Conservation (phyloP, 1,284 basidiomycete genomes). For the Mycena citricolor region DNA sequence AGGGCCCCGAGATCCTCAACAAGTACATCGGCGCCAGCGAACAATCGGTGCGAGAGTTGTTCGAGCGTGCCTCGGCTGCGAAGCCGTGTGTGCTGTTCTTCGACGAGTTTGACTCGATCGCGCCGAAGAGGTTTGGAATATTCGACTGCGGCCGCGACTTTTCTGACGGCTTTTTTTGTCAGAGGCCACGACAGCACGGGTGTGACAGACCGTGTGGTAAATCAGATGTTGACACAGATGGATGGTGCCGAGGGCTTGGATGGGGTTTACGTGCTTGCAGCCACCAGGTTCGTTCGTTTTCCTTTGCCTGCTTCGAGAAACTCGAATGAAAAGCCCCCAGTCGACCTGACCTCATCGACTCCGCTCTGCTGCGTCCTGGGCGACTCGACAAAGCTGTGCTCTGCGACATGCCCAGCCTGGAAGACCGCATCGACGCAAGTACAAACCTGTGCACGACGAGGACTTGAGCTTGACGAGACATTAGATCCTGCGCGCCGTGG, state of each 20-base stretch:
- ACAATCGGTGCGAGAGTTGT: slow-evolving; percentile 92
- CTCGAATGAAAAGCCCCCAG: slow-evolving; percentile 41
- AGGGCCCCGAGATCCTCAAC: slow-evolving; percentile 96
- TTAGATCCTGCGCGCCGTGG: slow-evolving; percentile 86
- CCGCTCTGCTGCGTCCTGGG: slow-evolving; percentile 92
- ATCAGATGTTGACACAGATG: slow-evolving; percentile 99
- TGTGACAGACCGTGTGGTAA: slow-evolving; percentile 98
- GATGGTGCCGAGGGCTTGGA: slow-evolving; percentile 98
- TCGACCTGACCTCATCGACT: slow-evolving; percentile 96
- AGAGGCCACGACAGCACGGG: slow-evolving; percentile 99
- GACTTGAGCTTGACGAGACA: no score
- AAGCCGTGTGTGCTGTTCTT: slow-evolving; percentile 99
- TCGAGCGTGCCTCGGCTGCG: slow-evolving; percentile 92
- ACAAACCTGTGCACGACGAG: neutral
- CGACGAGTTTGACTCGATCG: slow-evolving; percentile 99
- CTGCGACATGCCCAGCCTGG: slow-evolving; percentile 84
- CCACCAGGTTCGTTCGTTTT: slow-evolving; percentile 82
- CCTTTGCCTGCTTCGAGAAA: neutral
- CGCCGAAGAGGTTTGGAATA: slow-evolving; percentile 86
- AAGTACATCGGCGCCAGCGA: slow-evolving; percentile 99
- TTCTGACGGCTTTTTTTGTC: slow-evolving; percentile 12
- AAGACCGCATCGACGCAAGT: slow-evolving; percentile 76
- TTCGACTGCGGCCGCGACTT: neutral
- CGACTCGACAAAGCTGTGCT: slow-evolving; percentile 93
- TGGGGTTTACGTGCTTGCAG: slow-evolving; percentile 97